These are phyloP conservation scores for Paraconiothyrium brasiliense DNA, from an alignment of 2,329 filamentous ascomycete genomes.

Conservation along the genomic window DNA sequence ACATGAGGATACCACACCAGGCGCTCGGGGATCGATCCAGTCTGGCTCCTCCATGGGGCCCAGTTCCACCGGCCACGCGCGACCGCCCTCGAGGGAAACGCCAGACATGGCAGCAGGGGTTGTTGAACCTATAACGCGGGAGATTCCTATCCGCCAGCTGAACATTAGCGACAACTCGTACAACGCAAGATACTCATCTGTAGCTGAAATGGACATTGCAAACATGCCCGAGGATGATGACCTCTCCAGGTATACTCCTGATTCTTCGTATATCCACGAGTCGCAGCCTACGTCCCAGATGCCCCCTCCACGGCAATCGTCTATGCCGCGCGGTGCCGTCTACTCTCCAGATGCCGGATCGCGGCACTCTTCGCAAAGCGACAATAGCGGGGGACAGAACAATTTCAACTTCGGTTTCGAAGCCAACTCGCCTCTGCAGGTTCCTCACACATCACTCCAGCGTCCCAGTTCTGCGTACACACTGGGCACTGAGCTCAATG, in stretches of 20 bases:
- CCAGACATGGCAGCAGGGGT: constrained; percentile 34
- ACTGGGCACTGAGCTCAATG: constrained; percentile 72
- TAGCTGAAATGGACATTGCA: constrained; percentile 42
- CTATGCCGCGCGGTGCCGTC: constrained; percentile 36
- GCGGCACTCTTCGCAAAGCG: constrained; percentile 43
- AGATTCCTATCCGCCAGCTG: constrained; percentile 47
- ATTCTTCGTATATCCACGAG: constrained; percentile 29
- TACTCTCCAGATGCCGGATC: constrained; percentile 36
- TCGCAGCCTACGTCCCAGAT: constrained; percentile 26
- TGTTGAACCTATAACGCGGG: constrained; percentile 39
- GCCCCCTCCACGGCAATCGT: constrained; percentile 34
- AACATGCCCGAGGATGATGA: constrained; percentile 37
- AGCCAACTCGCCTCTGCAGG: constrained; percentile 37
- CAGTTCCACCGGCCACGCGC: constrained; percentile 47
- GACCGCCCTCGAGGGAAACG: constrained; percentile 47
- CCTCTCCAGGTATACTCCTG: constrained; percentile 28
- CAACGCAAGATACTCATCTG: constrained; percentile 43
- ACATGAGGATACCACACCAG: constrained; percentile 39
- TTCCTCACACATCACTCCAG: constrained; percentile 66
- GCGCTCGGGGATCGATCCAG: constrained; percentile 45
- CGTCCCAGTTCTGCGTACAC: constrained; percentile 83
- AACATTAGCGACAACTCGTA: constrained; percentile 46
- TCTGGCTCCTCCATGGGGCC: constrained; percentile 44
- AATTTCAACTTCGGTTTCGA: constrained; percentile 43
- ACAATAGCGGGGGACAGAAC: constrained; percentile 35